Base-by-base conservation (phyloP, 2,329 filamentous ascomycete species). In the Beauveria sp. region DNA sequence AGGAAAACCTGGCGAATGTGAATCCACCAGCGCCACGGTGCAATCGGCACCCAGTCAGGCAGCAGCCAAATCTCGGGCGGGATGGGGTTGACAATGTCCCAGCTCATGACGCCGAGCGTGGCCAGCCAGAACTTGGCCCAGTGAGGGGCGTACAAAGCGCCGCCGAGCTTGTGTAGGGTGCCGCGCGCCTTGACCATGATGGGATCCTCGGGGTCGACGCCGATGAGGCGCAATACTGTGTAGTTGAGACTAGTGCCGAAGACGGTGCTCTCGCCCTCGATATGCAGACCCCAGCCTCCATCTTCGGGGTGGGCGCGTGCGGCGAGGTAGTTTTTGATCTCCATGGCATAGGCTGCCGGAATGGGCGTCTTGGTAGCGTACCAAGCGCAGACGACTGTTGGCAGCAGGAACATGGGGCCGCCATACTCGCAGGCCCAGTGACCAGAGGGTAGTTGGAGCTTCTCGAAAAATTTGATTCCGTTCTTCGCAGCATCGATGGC, bases 381-480 rank as follows among this genome's bases (percentile, higher is more conserved):
- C 86, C 91, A 96, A 30, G 89, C 83, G 67, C 96, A 86, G 64
- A 97, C 86, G 24, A 96, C 73, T 50, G 93, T 91, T 0, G 93
- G 91, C 1, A 98, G 80, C 45, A 98, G 83, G 71, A 99, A 99
- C 90, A 97, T 93, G 4, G 95, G 95, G 0, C 95, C 95, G 60
- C 95, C 95, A 77, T 99, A 99, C 73, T 99, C 95, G 77, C 93
- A 98, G 5, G 82, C 95, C 95, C 95, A 99, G 70, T 97, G 91
- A 5, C 95, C 95, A 1, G 91, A 88, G 16, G 88, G 86, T 1
- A 97, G 81, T 73, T 99, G 95, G 26, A 98, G 83, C 65, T 93
- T 84, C 62, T 93, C 90, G 77, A 96, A 96, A 79, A 96, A 98
- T 3, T 84, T 79, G 59, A 98, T 81, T 43, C 89, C 92, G 76